phyloP scores from a whole-genome alignment of 1,284 basidiomycete genomes.

The Prillingera fragicola region DNA sequence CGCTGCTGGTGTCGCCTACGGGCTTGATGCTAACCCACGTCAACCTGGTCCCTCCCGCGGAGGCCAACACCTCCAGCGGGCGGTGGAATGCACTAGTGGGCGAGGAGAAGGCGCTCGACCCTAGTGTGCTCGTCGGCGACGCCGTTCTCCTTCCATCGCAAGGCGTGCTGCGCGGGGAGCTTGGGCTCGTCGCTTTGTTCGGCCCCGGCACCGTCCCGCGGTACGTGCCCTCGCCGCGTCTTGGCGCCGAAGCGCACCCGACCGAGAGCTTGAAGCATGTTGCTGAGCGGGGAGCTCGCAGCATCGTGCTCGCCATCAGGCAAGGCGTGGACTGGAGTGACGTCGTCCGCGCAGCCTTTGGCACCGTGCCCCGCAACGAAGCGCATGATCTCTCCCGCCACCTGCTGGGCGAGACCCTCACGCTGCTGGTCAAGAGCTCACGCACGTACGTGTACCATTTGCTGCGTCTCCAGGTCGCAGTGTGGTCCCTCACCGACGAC shows the following conservation, averaged over 20 bases:
- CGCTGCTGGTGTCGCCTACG: conserved; percentile 17
- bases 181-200: conserved; percentile 25
- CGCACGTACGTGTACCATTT: conserved; percentile 18
- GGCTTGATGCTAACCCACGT: conserved; percentile 22
- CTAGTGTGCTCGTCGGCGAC: conserved; percentile 1
- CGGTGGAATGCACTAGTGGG: conserved; percentile 13
- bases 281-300: conserved; percentile 22
- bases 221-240: conserved; percentile 10
- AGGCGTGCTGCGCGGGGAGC: conserved; percentile 25
- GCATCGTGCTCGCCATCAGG: conserved; percentile 22
- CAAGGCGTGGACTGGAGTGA: conserved; percentile 36
- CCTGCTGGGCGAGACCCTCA: conserved; percentile 13
- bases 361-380: conserved; percentile 9
- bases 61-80: conserved; percentile 2
- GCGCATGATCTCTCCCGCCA: conserved; percentile 16
- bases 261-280: conserved; percentile 9
- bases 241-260: conserved; percentile 8
- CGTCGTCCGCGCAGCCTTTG: conserved; percentile 27
- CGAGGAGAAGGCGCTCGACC: conserved; percentile 8
- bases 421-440: conserved; percentile 16
- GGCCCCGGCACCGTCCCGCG: conserved; percentile 6
- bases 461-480: conserved; percentile 28
- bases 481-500: conserved; percentile 29
- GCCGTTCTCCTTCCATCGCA: conserved; percentile 17
- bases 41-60: conserved; percentile 13